A percentile compares a stretch with the other conserved stretches of the same genome.
Conservation (phyloP, 2,329 filamentous ascomycete species). For the Drechslerella coelobrocha region DNA sequence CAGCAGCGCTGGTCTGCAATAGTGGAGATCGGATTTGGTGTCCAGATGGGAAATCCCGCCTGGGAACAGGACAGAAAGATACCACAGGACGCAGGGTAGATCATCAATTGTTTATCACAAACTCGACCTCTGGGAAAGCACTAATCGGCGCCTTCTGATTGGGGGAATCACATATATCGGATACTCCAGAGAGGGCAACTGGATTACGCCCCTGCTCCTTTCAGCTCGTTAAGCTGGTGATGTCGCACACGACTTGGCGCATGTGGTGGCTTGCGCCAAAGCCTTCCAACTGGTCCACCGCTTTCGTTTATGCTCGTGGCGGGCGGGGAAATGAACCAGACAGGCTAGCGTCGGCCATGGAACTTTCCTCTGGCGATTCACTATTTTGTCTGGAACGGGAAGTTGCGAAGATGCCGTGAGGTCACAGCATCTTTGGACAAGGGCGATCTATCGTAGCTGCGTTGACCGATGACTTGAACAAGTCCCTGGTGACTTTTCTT, state of each 20-base stretch:
- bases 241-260: conserved; percentile 48
- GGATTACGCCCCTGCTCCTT: not conserved
- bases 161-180: not conserved
- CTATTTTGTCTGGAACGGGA: conserved; percentile 35
- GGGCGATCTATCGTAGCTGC: not conserved
- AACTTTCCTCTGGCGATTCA: conserved; percentile 27
- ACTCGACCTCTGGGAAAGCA: too few species aligned
- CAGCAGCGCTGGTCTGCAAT: conserved; percentile 20
- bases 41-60: conserved; percentile 14
- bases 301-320: conserved; percentile 44
- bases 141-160: not conserved
- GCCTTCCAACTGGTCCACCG: conserved; percentile 9
- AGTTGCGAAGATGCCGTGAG: conserved; percentile 33
- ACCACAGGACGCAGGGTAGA: conserved; percentile 7
- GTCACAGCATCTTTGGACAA: conserved; percentile 15
- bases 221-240: conserved; percentile 8
- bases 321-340: conserved; percentile 14
- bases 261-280: conserved; percentile 40
- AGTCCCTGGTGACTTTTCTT: too few species aligned
- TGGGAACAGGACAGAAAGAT: conserved; percentile 17
- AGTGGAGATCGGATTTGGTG: conserved; percentile 31
- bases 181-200: not conserved
- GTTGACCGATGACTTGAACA: too few species aligned
- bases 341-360: conserved; percentile 42
- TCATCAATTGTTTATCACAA: not conserved